Base-by-base conservation (phyloP, 2,329 filamentous ascomycete species). In the Cytospora leucostoma region DNA sequence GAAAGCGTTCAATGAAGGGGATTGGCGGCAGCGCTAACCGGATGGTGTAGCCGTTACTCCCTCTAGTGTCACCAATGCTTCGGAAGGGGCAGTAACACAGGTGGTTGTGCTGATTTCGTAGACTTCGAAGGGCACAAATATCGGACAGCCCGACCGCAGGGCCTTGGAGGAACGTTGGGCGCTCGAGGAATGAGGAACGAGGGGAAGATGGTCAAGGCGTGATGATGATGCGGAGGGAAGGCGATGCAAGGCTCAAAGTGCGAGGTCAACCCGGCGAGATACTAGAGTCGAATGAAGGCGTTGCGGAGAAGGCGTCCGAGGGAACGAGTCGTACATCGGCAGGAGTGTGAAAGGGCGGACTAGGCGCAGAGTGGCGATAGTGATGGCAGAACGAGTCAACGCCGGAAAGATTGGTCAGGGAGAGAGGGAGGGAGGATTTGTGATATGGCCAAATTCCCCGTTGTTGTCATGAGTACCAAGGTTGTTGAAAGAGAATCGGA, bases 241-340 rank as follows among this genome's bases (percentile, higher is more conserved):
- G 12, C 56, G 64, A 57, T 49, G 61, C 56, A 27, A 59, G 63
- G 56, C 57, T 53, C 49, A 57, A 58, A 60, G 52, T 57, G 57
- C 37, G 38, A 60, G 56, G 62, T 56, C 38, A 19, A 60, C 27
- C 54, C 63, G 35, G 56, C 40, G 49, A 61, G 38, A 49, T 53
- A 27, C 27, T 27, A 58, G 38, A 56, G 56, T 54, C 38, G 63
- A 51, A 35, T 49, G 44, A 53, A 52, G 56, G 59, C 50, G 44
- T 52, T 58, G 63, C 55, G 59, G 59, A 62, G 63, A 55, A 62
- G 47, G 50, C 49, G 37, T 56, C 50, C 19, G 34, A 50, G 55
- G 55, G 55, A 63, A 61, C 61, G 61, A 63, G 56, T 65, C 56
- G 63, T 59, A 63, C 51, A 21, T 60, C 49, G 60, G 38, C 59